Evolutionary conservation across 306 rosid species (phyloP).

Genomic region (Lupinus albus): DNA sequence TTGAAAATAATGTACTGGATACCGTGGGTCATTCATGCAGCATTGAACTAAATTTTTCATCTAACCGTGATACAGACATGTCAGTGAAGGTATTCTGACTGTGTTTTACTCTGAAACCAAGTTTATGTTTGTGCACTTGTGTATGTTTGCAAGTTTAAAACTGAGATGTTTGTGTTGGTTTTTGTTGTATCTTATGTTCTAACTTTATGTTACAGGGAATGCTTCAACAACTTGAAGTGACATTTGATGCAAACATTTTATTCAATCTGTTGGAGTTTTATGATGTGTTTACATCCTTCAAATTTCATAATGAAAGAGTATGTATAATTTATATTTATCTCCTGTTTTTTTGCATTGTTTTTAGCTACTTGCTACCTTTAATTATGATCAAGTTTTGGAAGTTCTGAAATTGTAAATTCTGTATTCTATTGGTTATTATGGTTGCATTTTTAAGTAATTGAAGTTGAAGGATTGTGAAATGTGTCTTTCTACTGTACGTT

Average conservation of each 20-base stretch:
- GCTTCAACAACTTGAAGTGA: constrained; percentile 68
- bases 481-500: not conserved
- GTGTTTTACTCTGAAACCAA: constrained; percentile 30
- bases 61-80: constrained; percentile 53
- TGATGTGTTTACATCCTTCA: constrained; percentile 59
- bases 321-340: constrained; percentile 24
- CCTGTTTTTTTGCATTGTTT: not conserved
- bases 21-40: constrained; percentile 52
- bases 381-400: not conserved
- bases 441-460: not conserved
- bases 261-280: constrained; percentile 52
- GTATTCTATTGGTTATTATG: not conserved
- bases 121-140: constrained; percentile 27
- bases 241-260: constrained; percentile 56
- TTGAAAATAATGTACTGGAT: constrained; percentile 44
- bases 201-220: constrained; percentile 58
- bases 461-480: not conserved
- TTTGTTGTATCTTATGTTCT: constrained; percentile 17
- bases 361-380: not conserved
- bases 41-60: constrained; percentile 62
- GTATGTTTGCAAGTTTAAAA: constrained; percentile 35
- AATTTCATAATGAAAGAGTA: constrained; percentile 81
- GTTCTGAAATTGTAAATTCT: constrained; percentile 15
- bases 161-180: constrained; percentile 7
- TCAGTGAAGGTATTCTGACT: constrained; percentile 64